These are phyloP conservation scores for Colletotrichum gigasporum DNA, from an alignment of 2,329 filamentous ascomycete genomes.

Conservation along the genomic window DNA sequence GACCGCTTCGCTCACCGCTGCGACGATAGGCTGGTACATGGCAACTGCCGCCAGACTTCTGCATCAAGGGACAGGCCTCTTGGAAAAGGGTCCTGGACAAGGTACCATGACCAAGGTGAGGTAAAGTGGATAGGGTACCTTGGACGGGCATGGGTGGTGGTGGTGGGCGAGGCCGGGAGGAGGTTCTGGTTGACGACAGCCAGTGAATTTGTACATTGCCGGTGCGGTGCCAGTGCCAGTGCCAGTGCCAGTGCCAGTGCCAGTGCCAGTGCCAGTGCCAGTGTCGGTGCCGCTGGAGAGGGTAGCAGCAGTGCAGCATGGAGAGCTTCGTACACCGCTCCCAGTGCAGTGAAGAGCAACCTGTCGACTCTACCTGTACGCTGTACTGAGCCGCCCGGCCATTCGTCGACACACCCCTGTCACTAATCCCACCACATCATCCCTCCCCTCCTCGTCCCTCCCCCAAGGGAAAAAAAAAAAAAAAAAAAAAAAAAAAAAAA, in stretches of 20 bases:
- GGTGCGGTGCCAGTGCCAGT: too few relatives aligned
- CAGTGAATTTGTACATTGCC: too few relatives aligned
- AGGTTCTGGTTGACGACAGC: too few relatives aligned
- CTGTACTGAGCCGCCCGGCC: too few relatives aligned
- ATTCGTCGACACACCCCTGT: conserved; percentile 12
- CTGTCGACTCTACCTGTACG: too few relatives aligned
- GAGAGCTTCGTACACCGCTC: too few relatives aligned
- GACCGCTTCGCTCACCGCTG: conserved; percentile 27
- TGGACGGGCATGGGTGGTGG: background rate
- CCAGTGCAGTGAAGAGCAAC: too few relatives aligned
- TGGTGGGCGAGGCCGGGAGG: too few relatives aligned
- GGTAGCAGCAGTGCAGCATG: too few relatives aligned
- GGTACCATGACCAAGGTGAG: conserved; percentile 1
- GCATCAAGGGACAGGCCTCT: conserved; percentile 4
- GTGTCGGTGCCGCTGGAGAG: too few relatives aligned
- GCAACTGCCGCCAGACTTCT: background rate
- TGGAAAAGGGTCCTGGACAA: conserved; percentile 1
- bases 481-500: background rate
- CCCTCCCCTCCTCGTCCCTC: background rate
- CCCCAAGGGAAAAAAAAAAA: background rate
- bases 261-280: too few relatives aligned
- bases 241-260: too few relatives aligned
- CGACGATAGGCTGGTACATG: conserved; percentile 14
- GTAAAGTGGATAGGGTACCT: conserved; percentile 13
- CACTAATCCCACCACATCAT: background rate